Base-by-base conservation (phyloP, 164 flowering plant genomes). In the Taxillus chinensis region DNA sequence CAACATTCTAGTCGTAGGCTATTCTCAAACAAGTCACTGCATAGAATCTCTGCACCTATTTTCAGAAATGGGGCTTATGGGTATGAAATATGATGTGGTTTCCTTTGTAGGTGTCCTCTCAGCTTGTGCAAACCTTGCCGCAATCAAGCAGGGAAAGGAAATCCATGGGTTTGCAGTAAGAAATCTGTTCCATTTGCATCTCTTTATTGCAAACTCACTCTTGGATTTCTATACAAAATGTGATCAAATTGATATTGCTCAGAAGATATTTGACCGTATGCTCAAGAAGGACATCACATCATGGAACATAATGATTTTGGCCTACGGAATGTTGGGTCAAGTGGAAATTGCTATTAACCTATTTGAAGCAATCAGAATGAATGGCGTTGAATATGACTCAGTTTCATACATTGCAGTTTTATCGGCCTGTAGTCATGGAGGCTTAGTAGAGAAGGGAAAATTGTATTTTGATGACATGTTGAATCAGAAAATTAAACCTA, bases 361-460 rank as follows among this genome's bases (percentile, higher is more conserved):
- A 8, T 55, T 55, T 38, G 58, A 55, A 4, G 58, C 7, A 1
- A 8, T 55, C 37, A 38, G 58, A 55, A n/a, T 0, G 16, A 11
- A 16, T 55, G 37, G 8, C 3, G 58, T 55, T 8, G 58, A 55
- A 5, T 15, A 55, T 11, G 58, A 55, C 12, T 8, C 58, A 38
- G 58, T 55, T 38, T 55, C 58, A 38, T 55, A 55, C 16, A 38
- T 55, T 38, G 40, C 58, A 38, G 40, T 55, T 55, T 55, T 55
- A 16, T 55, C 58, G 8, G 40, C 40, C 7, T 55, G 58, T 38
- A 55, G 58, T 11, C 58, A 55, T 38, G 39, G 37, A 38, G 58
- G 58, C 13, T 38, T 55, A 17, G 58, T 55, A 8, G 58, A 55
- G 38, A 15, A 55, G 2, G 58, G 58, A 5, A n/a, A 11, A 38